Evolutionary conservation across 1,139 yeast genomes (phyloP), one percentile per base, ranked within the genome.

Genomic region (Protomyces macrosporus): DNA sequence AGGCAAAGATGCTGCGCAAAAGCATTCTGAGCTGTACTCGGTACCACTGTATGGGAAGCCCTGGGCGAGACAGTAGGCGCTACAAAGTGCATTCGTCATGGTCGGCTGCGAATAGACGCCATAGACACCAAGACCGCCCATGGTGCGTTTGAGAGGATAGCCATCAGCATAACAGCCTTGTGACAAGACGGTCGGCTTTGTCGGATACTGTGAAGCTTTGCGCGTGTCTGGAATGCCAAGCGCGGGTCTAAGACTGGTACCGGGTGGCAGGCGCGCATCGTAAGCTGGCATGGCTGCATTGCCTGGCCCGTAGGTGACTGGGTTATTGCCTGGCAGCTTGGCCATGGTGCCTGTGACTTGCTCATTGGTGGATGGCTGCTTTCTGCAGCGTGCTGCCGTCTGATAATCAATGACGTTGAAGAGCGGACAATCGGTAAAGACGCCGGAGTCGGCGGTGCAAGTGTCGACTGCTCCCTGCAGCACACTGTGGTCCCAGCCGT

Each of bases 401-500:
- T 35, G 45, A 14, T 33, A 35, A 6, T 45, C 45, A 50, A 54
- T 54, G 33, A 45, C 56, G 14, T 60, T 33, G 37, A 64, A 64
- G 6, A 50, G 36, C 4, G 58, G 56, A 40, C 66, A 64, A 34
- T 60, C 64, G 14, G 64, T 59, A 42, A 64, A 42, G 50, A 64
- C 65, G n/a, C 66, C 66, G 12, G 65, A 60, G 35, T 55, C 65
- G 12, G 45, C 39, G 36, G 45, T 33, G 45, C 66, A 64, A 10
- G 54, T 61, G 40, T 60, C 63, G 53, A 64, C 56, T 6, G 66
- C 66, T 33, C 53, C 14, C 14, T 60, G 61, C 37, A 64, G 53
- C 10, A 61, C 39, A 23, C 55, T 65, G 45, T 32, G 37, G 51
- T 65, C 65, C 66, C 66, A 65, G 9, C 65, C 66, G 36, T 62